phyloP scores from a whole-genome alignment of 1,284 basidiomycete genomes.

The Ustilago xerochloae region DNA sequence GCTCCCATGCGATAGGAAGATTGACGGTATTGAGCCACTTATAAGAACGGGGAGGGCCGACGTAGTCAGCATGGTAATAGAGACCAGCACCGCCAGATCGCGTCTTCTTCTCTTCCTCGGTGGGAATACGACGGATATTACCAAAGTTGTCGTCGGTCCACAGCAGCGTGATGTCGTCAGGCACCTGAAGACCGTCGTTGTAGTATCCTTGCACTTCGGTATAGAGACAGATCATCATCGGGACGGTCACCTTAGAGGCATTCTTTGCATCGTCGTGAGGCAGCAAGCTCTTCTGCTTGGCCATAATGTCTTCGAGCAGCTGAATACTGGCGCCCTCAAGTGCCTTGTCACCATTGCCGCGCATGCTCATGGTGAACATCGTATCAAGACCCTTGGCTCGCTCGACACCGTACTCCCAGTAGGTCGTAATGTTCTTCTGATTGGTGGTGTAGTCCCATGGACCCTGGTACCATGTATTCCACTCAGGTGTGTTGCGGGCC shows the following conservation, averaged over 20 bases:
- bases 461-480: constrained; percentile 73
- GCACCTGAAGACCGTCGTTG: constrained; percentile 72
- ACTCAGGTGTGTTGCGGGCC: constrained; percentile 71
- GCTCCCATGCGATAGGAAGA: constrained; percentile 53
- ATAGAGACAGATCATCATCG: constrained; percentile 75
- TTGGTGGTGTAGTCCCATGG: constrained; percentile 76
- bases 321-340: constrained; percentile 26
- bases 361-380: constrained; percentile 76
- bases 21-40: constrained; percentile 68
- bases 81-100: constrained; percentile 76
- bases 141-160: constrained; percentile 69
- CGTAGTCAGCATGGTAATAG: constrained; percentile 74
- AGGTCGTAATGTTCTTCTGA: constrained; percentile 73
- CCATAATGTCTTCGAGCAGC: constrained; percentile 70
- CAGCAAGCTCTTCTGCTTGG: constrained; percentile 76
- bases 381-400: constrained; percentile 75
- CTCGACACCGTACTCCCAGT: constrained; percentile 74
- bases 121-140: constrained; percentile 68
- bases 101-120: constrained; percentile 71
- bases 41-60: constrained; percentile 69
- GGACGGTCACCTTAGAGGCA: constrained; percentile 73
- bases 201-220: constrained; percentile 79
- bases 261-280: constrained; percentile 60
- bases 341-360: constrained; percentile 73
- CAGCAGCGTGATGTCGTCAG: constrained; percentile 69